Base-by-base conservation (phyloP, 2,329 filamentous ascomycete genomes). In the Nothopassalora personata region DNA sequence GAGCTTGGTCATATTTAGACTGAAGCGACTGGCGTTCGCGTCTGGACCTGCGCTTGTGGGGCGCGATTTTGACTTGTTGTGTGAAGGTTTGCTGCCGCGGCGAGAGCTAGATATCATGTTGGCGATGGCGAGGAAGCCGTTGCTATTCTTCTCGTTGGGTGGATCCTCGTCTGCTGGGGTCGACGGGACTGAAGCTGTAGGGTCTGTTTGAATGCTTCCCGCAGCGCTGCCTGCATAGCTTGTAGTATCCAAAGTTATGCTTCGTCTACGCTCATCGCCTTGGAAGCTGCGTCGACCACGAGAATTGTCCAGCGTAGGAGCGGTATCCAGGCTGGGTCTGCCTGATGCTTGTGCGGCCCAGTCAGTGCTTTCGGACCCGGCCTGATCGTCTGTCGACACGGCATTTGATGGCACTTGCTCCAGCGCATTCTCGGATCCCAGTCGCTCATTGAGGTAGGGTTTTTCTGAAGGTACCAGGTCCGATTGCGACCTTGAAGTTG, bases 161-260 rank as follows among this genome's bases (percentile, higher is more conserved):
- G 59, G 51, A 7, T 73, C 70, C 33, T 80, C 78, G 27, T 79
- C 78, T 4, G 66, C 59, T 1, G 79, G 78, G 1, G 78, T 81
- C 3, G 73, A 67, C 1, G 77, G 71, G 6, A 69, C 60, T 5
- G 71, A 72, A 11, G 47, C 60, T 5, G 58, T 62, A 1, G 66
- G 54, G 39, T 67, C 67, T 8, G 66, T 69, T 8, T 59, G 59
- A 2, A 64, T 54, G 57, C 66, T 68, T 34, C 67, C 66, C 18
- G 65, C 68, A 4, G 63, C 60, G 30, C 65, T 71, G n/a, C 68
- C 63, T 50, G 68, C 69, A 34, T 36, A 65, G 43, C 72, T 74
- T 8, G 68, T 53, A 3, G 76, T 74, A 51, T 78, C 74, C 51
- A 77, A 71, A 0, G 73, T 67, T 27, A 76, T 65, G 63, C 75